A percentile compares a stretch with the other conserved stretches of the same genome.
These are phyloP conservation scores for Gaeumannomyces sp. DNA, from an alignment of 2,329 filamentous ascomycete species.

Conservation along the genomic window DNA sequence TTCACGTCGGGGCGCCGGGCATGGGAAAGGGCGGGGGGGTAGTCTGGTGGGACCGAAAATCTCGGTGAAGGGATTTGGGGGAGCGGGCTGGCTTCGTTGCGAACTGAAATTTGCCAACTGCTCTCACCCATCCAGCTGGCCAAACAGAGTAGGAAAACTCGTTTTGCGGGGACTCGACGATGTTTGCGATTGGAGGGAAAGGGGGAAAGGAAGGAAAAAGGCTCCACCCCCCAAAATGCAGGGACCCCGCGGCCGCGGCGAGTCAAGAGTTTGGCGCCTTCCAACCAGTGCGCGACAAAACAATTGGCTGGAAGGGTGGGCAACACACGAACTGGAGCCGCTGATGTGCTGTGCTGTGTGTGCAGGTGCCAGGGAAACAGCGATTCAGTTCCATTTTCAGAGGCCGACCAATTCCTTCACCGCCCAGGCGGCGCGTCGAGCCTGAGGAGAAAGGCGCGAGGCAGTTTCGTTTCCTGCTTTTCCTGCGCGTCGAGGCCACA, in stretches of 20 bases:
- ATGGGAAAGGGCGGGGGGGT: too few species aligned
- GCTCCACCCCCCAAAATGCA: background rate
- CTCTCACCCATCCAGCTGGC: too few species aligned
- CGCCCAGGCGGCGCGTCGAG: background rate
- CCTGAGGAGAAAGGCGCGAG: background rate
- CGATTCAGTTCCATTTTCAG: background rate
- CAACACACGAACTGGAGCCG: background rate
- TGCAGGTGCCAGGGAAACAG: background rate
- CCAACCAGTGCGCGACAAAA: background rate
- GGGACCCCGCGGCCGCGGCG: background rate
- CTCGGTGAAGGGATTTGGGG: background rate
- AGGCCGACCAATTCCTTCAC: background rate
- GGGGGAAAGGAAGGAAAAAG: background rate
- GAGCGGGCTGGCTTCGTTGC: too few species aligned
- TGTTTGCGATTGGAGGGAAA: background rate
- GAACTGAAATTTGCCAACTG: too few species aligned
- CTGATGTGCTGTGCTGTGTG: background rate
- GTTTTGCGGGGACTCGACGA: background rate
- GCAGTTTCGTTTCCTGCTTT: background rate
- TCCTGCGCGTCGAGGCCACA: background rate
- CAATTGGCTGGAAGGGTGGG: background rate
- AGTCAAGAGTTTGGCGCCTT: background rate
- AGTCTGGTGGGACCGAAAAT: background rate
- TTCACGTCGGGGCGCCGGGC: too few species aligned
- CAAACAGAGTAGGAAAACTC: background rate